Base-by-base conservation (phyloP, 768 basidiomycete genomes). In the Butyriboletus loyo region DNA sequence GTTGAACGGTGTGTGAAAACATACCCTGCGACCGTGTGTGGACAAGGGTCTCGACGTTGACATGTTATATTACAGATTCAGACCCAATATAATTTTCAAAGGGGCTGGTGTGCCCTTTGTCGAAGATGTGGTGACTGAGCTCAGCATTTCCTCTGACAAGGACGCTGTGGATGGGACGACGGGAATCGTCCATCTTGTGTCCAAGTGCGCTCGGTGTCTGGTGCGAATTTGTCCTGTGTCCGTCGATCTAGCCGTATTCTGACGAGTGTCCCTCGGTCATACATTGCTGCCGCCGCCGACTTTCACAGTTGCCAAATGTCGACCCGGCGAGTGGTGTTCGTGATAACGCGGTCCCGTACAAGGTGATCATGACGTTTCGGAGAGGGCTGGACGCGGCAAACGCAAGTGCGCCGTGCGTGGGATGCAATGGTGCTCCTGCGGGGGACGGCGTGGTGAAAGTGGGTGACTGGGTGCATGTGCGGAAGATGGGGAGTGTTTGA, bases 311-410 rank as follows among this genome's bases (percentile, higher is more conserved):
- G 42, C 89, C 89, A 15, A 90, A 91, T 57, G 79, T 91, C 15
- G 80, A 81, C 60, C 78, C 85, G 0, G 71, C 73, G 37, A 84
- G 82, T 4, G 89, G 87, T 28, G 66, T 77, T 19, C 78, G 82
- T 19, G 88, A 92, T 60, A 75, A 75, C 15, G 85, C 86, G 0
- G 87, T 91, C 5, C 89, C 89, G 5, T 88, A 74, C 70, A 89
- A 91, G 68, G 79, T 83, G 7, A 63, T 89, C 10, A 84, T 83
- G 80, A 88, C 86, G 72, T 85, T 87, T 66, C 80, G 88, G 34
- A 79, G 66, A 28, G 82, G 84, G 17, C 49, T 85, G 46, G 81
- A 87, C 63, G 78, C 79, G 0, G 62, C 52, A 21, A 58, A 73
- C 1, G 74, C 74, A 53, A 68, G 73, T 69, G 77, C 75, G 57